These are phyloP conservation scores for Eustoma russellianum DNA, from an alignment of 257 asterid genomes.

Conservation along the genomic window DNA sequence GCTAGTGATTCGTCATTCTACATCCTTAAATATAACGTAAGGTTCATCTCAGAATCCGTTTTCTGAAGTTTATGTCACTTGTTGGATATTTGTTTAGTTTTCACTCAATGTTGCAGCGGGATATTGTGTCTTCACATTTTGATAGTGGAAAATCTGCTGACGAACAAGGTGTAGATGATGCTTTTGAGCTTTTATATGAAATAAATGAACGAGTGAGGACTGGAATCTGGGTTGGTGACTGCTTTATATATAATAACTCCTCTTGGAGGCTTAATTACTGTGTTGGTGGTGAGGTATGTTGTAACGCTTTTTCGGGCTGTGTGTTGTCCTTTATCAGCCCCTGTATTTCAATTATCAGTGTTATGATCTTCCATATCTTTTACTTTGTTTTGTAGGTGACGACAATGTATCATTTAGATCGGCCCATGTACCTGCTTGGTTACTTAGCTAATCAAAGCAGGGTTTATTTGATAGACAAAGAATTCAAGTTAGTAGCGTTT, in stretches of 20 bases:
- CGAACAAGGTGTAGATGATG: slow-evolving; percentile 97
- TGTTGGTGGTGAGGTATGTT: slow-evolving; percentile 90
- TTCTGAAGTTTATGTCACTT: slow-evolving; percentile 6
- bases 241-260: slow-evolving; percentile 86
- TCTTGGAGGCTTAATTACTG: slow-evolving; percentile 98
- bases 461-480: slow-evolving; percentile 84
- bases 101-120: slow-evolving; percentile 56
- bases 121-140: slow-evolving; percentile 83
- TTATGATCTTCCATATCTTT: slow-evolving; percentile 1
- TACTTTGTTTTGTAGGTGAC: slow-evolving; percentile 50
- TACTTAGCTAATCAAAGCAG: slow-evolving; percentile 93
- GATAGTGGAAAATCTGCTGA: slow-evolving; percentile 85
- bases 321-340: not conserved
- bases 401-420: slow-evolving; percentile 95
- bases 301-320: not conserved
- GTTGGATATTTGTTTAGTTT: slow-evolving; percentile 4
- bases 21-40: slow-evolving; percentile 71
- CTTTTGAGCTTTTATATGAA: slow-evolving; percentile 92
- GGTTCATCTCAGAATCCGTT: not conserved
- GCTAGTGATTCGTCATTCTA: slow-evolving; percentile 76
- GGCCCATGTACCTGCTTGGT: slow-evolving; percentile 96
- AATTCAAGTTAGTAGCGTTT: slow-evolving; percentile 71
- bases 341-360: slow-evolving; percentile 4
- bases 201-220: slow-evolving; percentile 93
- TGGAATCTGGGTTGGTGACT: slow-evolving; percentile 99